Percentiles rank a stretch among this genome's conserved stretches.
These are phyloP conservation scores for Symbiodinium natans DNA, from an alignment of 73 alveolate species.

Conservation along the genomic window DNA sequence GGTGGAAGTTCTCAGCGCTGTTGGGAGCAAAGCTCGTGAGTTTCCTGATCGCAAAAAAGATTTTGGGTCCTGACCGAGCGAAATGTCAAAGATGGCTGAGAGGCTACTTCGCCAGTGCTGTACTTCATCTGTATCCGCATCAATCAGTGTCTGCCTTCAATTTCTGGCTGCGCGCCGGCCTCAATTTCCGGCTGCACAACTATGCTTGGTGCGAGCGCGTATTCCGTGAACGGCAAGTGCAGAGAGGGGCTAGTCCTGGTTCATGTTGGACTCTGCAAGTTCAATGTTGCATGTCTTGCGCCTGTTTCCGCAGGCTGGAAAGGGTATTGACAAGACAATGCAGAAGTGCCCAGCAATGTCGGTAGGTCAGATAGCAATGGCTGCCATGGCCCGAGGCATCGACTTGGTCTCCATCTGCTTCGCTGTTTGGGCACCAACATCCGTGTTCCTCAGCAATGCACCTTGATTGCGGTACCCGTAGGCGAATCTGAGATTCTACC, in stretches of 20 bases:
- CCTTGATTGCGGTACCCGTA: too few relatives aligned
- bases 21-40: slow-evolving; percentile 80
- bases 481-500: not conserved
- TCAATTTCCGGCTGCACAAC: too few relatives aligned
- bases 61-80: too few relatives aligned
- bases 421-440: slow-evolving; percentile 91
- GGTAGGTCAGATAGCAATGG: too few relatives aligned
- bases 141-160: slow-evolving; percentile 40
- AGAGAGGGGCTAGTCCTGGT: too few relatives aligned
- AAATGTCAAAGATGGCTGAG: too few relatives aligned
- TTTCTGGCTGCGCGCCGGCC: slow-evolving; percentile 83
- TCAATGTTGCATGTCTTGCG: too few relatives aligned
- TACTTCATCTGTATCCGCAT: slow-evolving; percentile 78
- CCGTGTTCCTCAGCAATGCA: slow-evolving; percentile 64
- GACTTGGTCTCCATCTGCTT: slow-evolving; percentile 67
- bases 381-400: not conserved
- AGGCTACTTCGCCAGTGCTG: slow-evolving; percentile 81
- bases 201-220: too few relatives aligned
- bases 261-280: not conserved
- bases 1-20: slow-evolving; percentile 64
- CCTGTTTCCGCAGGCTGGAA: too few relatives aligned
- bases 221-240: too few relatives aligned
- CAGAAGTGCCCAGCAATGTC: too few relatives aligned
- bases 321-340: too few relatives aligned
- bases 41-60: not conserved